Evolutionary conservation across 495 filamentous ascomycete genomes (phyloP).

Genomic region (Aspergillus sclerotiicarbonarius): DNA sequence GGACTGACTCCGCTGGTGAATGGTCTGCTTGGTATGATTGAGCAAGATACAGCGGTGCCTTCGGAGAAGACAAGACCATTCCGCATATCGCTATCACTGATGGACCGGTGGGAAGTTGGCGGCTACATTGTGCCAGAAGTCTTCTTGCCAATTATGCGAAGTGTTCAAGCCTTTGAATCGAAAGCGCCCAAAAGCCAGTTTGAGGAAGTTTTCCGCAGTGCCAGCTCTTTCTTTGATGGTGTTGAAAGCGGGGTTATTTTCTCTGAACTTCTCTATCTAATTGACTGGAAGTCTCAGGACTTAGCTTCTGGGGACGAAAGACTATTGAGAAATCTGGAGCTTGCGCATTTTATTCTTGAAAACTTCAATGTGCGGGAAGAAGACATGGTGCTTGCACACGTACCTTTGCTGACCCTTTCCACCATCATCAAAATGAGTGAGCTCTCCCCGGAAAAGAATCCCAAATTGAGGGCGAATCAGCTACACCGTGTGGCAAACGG

Average conservation of each 20-base stretch:
- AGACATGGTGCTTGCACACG: conserved; percentile 87
- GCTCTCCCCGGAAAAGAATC: conserved; percentile 17
- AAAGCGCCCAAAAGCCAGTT: conserved; percentile 62
- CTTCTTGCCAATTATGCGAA: conserved; percentile 82
- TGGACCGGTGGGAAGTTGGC: conserved; percentile 98
- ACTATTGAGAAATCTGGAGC: conserved; percentile 49
- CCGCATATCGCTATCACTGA: conserved; percentile 86
- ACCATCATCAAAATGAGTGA: conserved; percentile 56
- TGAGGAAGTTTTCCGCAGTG: conserved; percentile 85
- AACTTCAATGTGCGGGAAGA: conserved; percentile 95
- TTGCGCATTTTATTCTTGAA: conserved; percentile 77
- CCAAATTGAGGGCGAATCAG: conserved; percentile 14
- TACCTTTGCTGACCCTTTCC: conserved; percentile 69
- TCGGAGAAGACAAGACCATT: conserved; percentile 82
- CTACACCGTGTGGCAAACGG: conserved; percentile 25
- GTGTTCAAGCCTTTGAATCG: conserved; percentile 67
- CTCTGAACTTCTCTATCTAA: conserved; percentile 65
- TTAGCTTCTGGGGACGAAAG: conserved; percentile 47
- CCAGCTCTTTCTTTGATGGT: conserved; percentile 93
- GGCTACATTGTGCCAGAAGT: conserved; percentile 81
- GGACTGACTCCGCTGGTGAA: conserved; percentile 70
- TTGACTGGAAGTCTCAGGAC: conserved; percentile 33
- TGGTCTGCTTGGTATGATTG: conserved; percentile 77
- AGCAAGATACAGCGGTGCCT: conserved; percentile 49
- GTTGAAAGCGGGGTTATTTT: conserved; percentile 94